Evolutionary conservation across 225 moss, liverwort and hornwort genomes (phyloP).

Genomic region (Ulota crispa): DNA sequence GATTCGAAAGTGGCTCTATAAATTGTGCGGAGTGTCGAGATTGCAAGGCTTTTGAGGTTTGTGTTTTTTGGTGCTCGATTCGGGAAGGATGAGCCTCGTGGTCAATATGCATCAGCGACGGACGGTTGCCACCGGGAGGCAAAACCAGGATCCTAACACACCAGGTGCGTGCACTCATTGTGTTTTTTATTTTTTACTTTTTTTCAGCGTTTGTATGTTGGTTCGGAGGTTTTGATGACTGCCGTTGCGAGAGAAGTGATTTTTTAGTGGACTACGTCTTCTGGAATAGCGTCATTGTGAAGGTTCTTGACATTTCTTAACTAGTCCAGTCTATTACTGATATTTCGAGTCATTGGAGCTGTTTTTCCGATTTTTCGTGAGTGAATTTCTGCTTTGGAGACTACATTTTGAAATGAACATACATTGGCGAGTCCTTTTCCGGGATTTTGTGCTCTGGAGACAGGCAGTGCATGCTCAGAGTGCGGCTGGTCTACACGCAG

Average conservation of each 20-base stretch:
- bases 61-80: background rate
- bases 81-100: conserved; percentile 39
- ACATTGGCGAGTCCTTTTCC: background rate
- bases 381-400: background rate
- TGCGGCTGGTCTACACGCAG: background rate
- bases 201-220: background rate
- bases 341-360: background rate
- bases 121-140: conserved; percentile 52
- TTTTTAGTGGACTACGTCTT: background rate
- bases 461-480: background rate
- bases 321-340: background rate
- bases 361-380: no score
- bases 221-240: background rate
- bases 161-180: conserved; percentile 1
- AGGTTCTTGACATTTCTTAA: background rate
- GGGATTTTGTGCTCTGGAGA: background rate
- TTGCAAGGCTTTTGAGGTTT: background rate
- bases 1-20: background rate
- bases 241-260: background rate
- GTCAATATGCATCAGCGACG: conserved; percentile 59
- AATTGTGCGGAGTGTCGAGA: background rate
- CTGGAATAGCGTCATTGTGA: background rate
- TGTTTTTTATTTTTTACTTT: background rate
- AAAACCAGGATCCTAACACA: conserved; percentile 57
- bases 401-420: background rate